Conservation (phyloP, 352 stramenopile species). For the Phytophthora rubi region DNA sequence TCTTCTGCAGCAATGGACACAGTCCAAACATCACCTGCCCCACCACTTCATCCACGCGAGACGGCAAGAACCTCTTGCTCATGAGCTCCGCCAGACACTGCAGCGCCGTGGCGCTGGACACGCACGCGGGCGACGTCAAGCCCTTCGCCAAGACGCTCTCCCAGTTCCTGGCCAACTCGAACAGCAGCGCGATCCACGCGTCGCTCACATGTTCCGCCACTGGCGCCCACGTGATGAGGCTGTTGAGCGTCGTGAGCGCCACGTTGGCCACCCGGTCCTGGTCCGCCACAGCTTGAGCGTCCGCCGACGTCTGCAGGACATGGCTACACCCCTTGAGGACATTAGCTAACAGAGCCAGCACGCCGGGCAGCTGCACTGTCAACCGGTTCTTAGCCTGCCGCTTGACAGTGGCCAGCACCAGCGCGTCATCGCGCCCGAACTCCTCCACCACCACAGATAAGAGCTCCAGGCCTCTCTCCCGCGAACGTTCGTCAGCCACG, state of each 20-base stretch:
- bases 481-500: conserved; percentile 46
- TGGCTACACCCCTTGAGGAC: conserved; percentile 59
- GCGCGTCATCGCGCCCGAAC: conserved; percentile 73
- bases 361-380: conserved; percentile 47
- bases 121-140: conserved; percentile 37
- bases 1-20: conserved; percentile 68
- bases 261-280: conserved; percentile 60
- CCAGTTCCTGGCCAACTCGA: conserved; percentile 61
- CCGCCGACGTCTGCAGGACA: conserved; percentile 32
- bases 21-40: conserved; percentile 58
- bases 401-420: conserved; percentile 59
- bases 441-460: conserved; percentile 69
- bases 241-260: conserved; percentile 62
- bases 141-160: conserved; percentile 30
- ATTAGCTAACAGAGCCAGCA: conserved; percentile 57
- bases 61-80: conserved; percentile 64
- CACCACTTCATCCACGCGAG: conserved; percentile 53
- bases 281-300: conserved; percentile 19
- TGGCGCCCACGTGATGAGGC: conserved; percentile 58
- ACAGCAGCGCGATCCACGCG: conserved; percentile 65
- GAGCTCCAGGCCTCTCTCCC: conserved; percentile 62
- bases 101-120: conserved; percentile 60
- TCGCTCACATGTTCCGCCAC: conserved; percentile 64
- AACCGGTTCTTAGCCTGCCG: conserved; percentile 50
- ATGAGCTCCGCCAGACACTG: conserved; percentile 71